phyloP scores from a whole-genome alignment of 768 basidiomycete genomes.

The Tulasnella sp. region DNA sequence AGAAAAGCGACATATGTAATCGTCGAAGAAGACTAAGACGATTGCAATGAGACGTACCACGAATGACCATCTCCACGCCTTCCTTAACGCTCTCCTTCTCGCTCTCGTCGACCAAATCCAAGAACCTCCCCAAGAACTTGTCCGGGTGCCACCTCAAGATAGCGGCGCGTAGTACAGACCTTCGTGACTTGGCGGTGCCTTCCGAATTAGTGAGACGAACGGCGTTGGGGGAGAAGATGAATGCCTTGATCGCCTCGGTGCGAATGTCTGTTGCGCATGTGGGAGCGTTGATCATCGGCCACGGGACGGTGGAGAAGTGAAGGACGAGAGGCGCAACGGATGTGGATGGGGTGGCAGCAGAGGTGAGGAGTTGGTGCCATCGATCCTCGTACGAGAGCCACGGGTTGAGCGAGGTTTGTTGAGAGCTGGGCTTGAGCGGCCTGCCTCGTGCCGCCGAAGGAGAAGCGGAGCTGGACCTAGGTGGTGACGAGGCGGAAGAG shows the following conservation, averaged over 20 bases:
- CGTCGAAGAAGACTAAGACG: neutral
- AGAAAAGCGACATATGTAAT: neutral
- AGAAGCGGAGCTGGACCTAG: neutral
- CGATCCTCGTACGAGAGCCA: conserved; percentile 12
- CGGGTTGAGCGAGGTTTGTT: neutral
- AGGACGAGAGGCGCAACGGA: neutral
- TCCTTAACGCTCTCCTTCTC: conserved; percentile 1
- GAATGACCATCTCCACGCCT: conserved; percentile 10
- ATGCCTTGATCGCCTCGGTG: conserved; percentile 1
- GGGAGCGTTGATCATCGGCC: conserved; percentile 1
- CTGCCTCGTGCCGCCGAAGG: neutral
- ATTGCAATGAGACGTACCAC: neutral
- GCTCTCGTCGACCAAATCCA: conserved; percentile 4
- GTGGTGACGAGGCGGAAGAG: no score
- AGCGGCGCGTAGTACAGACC: neutral
- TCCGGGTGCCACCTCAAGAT: conserved; percentile 9
- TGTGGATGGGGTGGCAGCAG: neutral
- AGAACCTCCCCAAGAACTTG: conserved; percentile 7
- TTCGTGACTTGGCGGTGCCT: neutral
- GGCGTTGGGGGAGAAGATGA: neutral
- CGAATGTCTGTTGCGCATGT: neutral
- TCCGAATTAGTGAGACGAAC: neutral
- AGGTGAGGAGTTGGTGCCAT: conserved; percentile 7
- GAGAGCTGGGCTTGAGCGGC: conserved; percentile 5
- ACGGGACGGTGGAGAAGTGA: conserved; percentile 6